phyloP scores from a whole-genome alignment of 2,329 filamentous ascomycete species.

The Nectriaceae sp. region DNA sequence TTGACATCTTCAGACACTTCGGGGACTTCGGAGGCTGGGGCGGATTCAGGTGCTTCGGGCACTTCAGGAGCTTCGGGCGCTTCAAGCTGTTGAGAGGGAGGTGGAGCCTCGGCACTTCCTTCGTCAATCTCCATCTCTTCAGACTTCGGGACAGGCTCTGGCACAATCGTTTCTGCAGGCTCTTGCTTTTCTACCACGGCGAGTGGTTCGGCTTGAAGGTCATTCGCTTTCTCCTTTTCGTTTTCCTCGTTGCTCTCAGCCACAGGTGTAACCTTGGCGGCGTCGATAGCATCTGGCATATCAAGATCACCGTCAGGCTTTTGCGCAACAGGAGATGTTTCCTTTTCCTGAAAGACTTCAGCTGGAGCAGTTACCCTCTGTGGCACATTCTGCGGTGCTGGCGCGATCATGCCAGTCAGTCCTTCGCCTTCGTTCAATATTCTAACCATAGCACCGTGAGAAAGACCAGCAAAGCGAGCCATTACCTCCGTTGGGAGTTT shows the following conservation, averaged over 20 bases:
- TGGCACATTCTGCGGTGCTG: slow-evolving; percentile 38
- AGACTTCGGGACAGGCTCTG: slow-evolving; percentile 36
- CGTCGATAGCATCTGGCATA: slow-evolving; percentile 19
- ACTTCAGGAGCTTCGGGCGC: background rate
- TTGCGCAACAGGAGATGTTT: slow-evolving; percentile 3
- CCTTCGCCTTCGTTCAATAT: slow-evolving; percentile 48
- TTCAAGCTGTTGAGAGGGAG: background rate
- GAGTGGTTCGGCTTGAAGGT: background rate
- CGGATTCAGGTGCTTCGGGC: background rate
- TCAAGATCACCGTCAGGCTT: slow-evolving; percentile 13
- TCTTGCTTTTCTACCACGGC: background rate
- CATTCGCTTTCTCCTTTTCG: background rate
- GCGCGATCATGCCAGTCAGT: slow-evolving; percentile 45
- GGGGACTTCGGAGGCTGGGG: too few species aligned
- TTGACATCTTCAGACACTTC: background rate
- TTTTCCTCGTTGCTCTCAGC: slow-evolving; percentile 2
- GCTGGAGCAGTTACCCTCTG: slow-evolving; percentile 16
- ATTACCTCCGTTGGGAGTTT: slow-evolving; percentile 44
- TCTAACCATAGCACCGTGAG: slow-evolving; percentile 50
- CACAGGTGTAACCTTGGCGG: background rate
- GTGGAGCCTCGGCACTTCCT: slow-evolving; percentile 9
- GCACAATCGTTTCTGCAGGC: background rate
- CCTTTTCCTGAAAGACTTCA: slow-evolving; percentile 1
- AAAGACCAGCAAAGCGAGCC: slow-evolving; percentile 48
- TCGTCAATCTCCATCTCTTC: slow-evolving; percentile 45